Base-by-base conservation (phyloP, 371 early-diverging fungal genomes). In the Umbelopsis sp. region DNA sequence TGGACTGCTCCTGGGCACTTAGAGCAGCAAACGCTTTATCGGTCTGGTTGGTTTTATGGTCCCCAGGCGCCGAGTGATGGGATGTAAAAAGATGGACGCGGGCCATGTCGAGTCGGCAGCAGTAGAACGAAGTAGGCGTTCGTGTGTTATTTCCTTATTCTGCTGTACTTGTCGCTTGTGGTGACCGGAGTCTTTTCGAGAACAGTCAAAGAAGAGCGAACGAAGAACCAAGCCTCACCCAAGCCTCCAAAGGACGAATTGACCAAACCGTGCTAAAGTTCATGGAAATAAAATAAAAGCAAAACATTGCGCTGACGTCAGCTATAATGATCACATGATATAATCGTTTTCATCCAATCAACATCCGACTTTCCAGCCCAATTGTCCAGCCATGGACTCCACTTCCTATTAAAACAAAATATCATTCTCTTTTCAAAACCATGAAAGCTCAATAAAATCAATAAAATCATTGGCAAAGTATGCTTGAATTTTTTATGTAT, bases 71-170 rank as follows among this genome's bases (percentile, higher is more conserved):
- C 32, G 70, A 65, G 57, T 57, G 57, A 52, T 74, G 71, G 8
- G 77, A 57, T 51, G 75, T 72, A 63, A 80, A 80, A 10, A 75
- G 66, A 71, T 80, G 80, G 35, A 80, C 80, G 63, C 77, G 74
- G 50, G 80, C 80, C 80, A 80, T 79, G 25, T 44, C 22, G 25
- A 18, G 46, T 65, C 35, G 65, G 18, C 38, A 45, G 38, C 22
- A 66, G 68, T 53, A 62, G 35, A 29, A 52, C 37, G 50, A 38
- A 46, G 48, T 37, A 14, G 53, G 38, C 51, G 20, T 52, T 38
- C 41, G 29, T 45, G 24, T 37, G 22, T 67, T 63, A 63, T 71
- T 24, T 41, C 20, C 45, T 51, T n/a, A 25, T 44, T 67, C 16
- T 67, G 44, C 32, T 65, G 20, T 65, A 11, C 18, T 65, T 8